Evolutionary conservation across 805 yeast species (phyloP).

Genomic region (Clavispora phyllophila): DNA sequence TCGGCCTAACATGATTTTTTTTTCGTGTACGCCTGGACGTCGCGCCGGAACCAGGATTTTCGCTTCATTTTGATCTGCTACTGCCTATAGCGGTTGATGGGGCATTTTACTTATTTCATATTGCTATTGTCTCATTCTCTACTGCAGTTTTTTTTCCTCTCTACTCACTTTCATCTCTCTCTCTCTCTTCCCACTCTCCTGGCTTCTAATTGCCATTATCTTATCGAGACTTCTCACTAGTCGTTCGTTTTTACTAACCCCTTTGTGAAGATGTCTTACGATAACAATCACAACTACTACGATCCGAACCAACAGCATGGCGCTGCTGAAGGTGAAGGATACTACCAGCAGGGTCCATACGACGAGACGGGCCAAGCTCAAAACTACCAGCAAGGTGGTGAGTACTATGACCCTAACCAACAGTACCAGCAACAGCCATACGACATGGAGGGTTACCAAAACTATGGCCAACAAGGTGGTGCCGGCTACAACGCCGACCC

Average conservation of each 20-base stretch:
- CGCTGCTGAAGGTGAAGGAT: slow-evolving; percentile 24
- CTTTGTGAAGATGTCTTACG: slow-evolving; percentile 50
- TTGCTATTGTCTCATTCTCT: background rate
- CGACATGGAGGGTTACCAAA: slow-evolving; percentile 45
- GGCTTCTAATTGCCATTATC: no score
- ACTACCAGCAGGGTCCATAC: slow-evolving; percentile 38
- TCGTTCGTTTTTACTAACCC: slow-evolving; percentile 16
- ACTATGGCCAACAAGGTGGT: slow-evolving; percentile 20
- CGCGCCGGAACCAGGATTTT: background rate
- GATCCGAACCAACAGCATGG: slow-evolving; percentile 25
- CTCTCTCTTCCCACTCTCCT: no score
- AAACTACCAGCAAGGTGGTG: slow-evolving; percentile 36
- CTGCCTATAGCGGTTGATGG: background rate
- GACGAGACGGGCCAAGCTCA: slow-evolving; percentile 27
- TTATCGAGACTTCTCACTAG: background rate
- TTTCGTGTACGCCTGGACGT: background rate
- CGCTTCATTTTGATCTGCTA: background rate
- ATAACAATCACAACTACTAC: slow-evolving; percentile 43
- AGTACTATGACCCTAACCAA: slow-evolving; percentile 46
- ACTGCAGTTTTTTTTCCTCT: background rate
- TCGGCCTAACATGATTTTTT: background rate
- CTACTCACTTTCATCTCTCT: background rate
- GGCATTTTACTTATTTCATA: background rate
- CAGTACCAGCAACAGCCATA: slow-evolving; percentile 48
- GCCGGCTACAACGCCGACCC: slow-evolving; percentile 42